Evolutionary conservation across 2,329 filamentous ascomycete genomes (phyloP).

Genomic region (Claviceps sp.): DNA sequence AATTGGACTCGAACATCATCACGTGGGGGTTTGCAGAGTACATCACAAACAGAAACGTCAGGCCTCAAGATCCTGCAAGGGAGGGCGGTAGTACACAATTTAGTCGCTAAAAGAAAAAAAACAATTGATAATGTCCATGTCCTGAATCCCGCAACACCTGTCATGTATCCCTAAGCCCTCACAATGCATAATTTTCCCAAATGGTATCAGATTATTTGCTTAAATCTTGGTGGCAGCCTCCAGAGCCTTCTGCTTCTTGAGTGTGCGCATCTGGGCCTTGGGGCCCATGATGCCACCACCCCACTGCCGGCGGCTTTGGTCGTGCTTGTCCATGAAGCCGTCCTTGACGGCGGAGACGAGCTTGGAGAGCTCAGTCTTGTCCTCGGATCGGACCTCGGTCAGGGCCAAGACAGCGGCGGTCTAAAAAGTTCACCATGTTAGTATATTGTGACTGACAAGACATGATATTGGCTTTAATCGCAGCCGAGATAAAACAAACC

Average conservation of each 20-base stretch:
- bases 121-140: conserved; percentile 27
- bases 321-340: conserved; percentile 91
- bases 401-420: conserved; percentile 91
- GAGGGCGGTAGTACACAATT: conserved; percentile 9
- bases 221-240: conserved; percentile 98
- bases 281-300: conserved; percentile 98
- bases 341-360: conserved; percentile 94
- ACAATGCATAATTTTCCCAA: conserved; percentile 18
- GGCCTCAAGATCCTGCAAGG: conserved; percentile 3
- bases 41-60: background rate
- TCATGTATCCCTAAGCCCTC: conserved; percentile 22
- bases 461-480: no score
- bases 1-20: background rate
- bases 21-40: background rate
- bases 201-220: conserved; percentile 23
- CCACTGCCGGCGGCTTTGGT: conserved; percentile 86
- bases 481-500: conserved; percentile 32
- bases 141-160: conserved; percentile 27
- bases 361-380: conserved; percentile 97
- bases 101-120: conserved; percentile 18
- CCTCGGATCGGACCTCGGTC: conserved; percentile 93
- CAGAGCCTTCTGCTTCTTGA: conserved; percentile 88
- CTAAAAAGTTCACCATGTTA: conserved; percentile 27
- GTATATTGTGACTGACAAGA: background rate
- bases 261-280: conserved; percentile 68